These are phyloP conservation scores for Tricholoma hemisulphureum DNA, from an alignment of 768 basidiomycete genomes.

Conservation along the genomic window DNA sequence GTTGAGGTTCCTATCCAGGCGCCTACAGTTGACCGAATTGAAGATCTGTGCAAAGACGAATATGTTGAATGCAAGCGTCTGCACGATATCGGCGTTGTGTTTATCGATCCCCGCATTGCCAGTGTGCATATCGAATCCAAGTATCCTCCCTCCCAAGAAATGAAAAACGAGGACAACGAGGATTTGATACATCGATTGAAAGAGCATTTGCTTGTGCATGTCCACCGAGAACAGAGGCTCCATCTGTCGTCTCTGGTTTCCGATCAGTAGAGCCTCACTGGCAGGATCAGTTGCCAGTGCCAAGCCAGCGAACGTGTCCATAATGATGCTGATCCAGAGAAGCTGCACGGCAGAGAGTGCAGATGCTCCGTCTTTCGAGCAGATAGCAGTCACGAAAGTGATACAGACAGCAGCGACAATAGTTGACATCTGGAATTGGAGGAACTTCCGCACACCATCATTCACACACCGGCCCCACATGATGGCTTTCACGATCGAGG, in stretches of 20 bases:
- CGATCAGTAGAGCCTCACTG: slow-evolving; percentile 76
- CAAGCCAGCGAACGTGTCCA: slow-evolving; percentile 98
- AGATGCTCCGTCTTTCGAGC: slow-evolving; percentile 70
- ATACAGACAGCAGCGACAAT: slow-evolving; percentile 95
- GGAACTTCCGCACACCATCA: slow-evolving; percentile 94
- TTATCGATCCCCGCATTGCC: slow-evolving; percentile 37
- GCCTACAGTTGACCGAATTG: slow-evolving; percentile 89
- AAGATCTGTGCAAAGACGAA: slow-evolving; percentile 98
- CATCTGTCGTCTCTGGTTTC: slow-evolving; percentile 85
- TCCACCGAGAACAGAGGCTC: slow-evolving; percentile 87
- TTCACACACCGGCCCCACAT: slow-evolving; percentile 99
- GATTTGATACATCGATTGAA: slow-evolving; percentile 88
- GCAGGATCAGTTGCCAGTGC: slow-evolving; percentile 98
- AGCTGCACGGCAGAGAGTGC: slow-evolving; percentile 96
- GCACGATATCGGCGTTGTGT: slow-evolving; percentile 40
- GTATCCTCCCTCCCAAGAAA: slow-evolving; percentile 57
- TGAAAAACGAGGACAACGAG: slow-evolving; percentile 84
- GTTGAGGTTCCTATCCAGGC: slow-evolving; percentile 83
- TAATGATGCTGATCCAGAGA: slow-evolving; percentile 98
- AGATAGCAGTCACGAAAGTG: slow-evolving; percentile 88
- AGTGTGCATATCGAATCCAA: slow-evolving; percentile 69
- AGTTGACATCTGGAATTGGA: slow-evolving; percentile 93
- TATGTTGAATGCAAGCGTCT: slow-evolving; percentile 91
- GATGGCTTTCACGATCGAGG: slow-evolving; percentile 94
- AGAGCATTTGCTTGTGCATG: slow-evolving; percentile 96